phyloP scores from a whole-genome alignment of 768 basidiomycete genomes.

The Antrodiella citrinella region DNA sequence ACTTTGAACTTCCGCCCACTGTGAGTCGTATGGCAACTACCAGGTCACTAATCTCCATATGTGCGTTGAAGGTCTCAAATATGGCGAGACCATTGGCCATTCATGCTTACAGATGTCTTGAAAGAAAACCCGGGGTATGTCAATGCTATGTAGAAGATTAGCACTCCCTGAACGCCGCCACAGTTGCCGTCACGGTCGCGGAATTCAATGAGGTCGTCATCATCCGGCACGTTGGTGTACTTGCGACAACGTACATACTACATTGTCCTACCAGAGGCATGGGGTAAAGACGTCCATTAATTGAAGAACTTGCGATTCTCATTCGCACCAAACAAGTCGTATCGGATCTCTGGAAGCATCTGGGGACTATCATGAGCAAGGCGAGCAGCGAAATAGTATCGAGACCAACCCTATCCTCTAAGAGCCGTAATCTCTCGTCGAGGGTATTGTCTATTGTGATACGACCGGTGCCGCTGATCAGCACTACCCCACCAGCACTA shows the following conservation, averaged over 20 bases:
- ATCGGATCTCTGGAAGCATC: constrained; percentile 95
- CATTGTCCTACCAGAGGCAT: not conserved
- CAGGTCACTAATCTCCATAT: no score
- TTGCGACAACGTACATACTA: not conserved
- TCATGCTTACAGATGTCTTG: no score
- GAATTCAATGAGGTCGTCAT: no score
- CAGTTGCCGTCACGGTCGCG: no score
- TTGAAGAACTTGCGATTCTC: constrained; percentile 89
- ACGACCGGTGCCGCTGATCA: constrained; percentile 60
- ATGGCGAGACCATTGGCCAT: no score
- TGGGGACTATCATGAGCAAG: constrained; percentile 22
- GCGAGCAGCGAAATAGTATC: not conserved
- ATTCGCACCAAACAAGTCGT: constrained; percentile 83
- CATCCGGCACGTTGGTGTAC: no score
- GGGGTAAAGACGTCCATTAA: constrained; percentile 20
- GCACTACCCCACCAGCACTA: constrained; percentile 82
- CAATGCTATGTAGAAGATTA: no score
- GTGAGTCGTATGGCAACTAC: no score
- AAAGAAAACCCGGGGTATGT: no score
- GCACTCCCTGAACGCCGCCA: no score
- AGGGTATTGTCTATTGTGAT: constrained; percentile 94
- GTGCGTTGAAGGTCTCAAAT: no score
- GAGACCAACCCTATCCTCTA: constrained; percentile 76
- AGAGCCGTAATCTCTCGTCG: constrained; percentile 79
- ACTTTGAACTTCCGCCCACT: no score